phyloP scores from a whole-genome alignment of 352 stramenopile genomes.

The Pythium coloratum region DNA sequence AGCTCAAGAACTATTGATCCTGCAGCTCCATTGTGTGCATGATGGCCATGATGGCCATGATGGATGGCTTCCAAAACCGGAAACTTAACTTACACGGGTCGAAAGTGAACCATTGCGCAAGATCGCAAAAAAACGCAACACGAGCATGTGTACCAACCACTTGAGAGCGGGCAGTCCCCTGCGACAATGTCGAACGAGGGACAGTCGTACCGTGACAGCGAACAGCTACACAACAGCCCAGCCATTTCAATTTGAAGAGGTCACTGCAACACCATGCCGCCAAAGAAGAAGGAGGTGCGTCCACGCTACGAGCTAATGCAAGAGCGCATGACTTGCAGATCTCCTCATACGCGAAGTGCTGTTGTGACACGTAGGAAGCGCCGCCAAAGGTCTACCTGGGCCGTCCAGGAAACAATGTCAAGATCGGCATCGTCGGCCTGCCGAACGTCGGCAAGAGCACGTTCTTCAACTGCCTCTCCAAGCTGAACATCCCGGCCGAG shows the following conservation, averaged over 20 bases:
- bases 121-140: too few species aligned
- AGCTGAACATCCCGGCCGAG: constrained; percentile 90
- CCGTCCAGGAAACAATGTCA: constrained; percentile 92
- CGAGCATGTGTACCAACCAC: not conserved
- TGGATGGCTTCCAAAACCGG: too few species aligned
- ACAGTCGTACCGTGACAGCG: not conserved
- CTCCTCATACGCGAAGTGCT: not conserved
- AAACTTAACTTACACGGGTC: too few species aligned
- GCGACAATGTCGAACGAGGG: not conserved
- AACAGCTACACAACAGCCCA: constrained; percentile 15
- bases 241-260: constrained; percentile 7
- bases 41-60: too few species aligned
- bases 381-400: constrained; percentile 75
- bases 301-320: not conserved
- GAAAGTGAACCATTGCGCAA: too few species aligned
- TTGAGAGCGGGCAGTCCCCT: not conserved
- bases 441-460: constrained; percentile 99
- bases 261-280: constrained; percentile 46
- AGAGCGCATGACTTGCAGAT: not conserved
- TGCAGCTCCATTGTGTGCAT: too few species aligned
- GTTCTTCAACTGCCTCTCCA: constrained; percentile 99
- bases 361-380: constrained; percentile 18
- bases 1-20: too few species aligned
- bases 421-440: constrained; percentile 99
- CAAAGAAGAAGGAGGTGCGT: constrained; percentile 86